A percentile compares a stretch with the other conserved stretches of the same genome.
phyloP scores from a whole-genome alignment of 306 rosid species.

The Cyclanthera cordifolia region DNA sequence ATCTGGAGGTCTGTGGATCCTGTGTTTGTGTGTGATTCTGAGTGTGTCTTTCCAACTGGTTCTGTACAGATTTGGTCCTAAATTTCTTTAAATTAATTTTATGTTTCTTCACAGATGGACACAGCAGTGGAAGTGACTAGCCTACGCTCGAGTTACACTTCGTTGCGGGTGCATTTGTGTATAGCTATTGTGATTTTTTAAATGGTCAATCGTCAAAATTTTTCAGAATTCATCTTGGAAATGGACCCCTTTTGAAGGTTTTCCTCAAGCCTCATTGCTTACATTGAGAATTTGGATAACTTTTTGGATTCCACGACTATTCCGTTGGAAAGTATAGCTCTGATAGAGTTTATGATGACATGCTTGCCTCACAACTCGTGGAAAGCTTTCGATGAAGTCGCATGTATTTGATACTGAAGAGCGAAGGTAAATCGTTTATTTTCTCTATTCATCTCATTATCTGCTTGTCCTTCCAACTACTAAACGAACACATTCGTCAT shows the following conservation, averaged over 20 bases:
- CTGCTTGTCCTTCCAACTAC: slow-evolving; percentile 34
- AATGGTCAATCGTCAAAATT: slow-evolving; percentile 28
- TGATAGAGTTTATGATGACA: slow-evolving; percentile 12
- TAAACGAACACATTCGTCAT: slow-evolving; percentile 24
- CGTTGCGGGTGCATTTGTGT: slow-evolving; percentile 39
- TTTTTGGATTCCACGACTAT: slow-evolving; percentile 32
- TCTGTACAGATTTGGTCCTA: not conserved
- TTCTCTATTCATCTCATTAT: slow-evolving; percentile 30
- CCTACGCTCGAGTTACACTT: slow-evolving; percentile 34
- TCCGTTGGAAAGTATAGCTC: slow-evolving; percentile 21
- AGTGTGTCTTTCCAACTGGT: not conserved
- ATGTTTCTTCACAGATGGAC: slow-evolving; percentile 51
- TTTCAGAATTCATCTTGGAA: not conserved
- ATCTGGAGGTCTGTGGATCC: slow-evolving; percentile 35
- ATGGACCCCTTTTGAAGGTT: slow-evolving; percentile 14
- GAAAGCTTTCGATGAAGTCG: slow-evolving; percentile 25
- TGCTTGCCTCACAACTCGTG: slow-evolving; percentile 16
- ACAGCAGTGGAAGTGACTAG: slow-evolving; percentile 80
- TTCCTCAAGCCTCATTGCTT: slow-evolving; percentile 37
- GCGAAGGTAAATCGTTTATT: slow-evolving; percentile 37
- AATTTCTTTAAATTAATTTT: slow-evolving; percentile 10
- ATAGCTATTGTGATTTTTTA: slow-evolving; percentile 28
- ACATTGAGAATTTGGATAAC: slow-evolving; percentile 30
- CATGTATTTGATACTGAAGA: slow-evolving; percentile 25
- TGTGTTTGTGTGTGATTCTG: slow-evolving; percentile 13